phyloP scores from a whole-genome alignment of 225 moss, liverwort and hornwort species.

The Lunularia cruciata region DNA sequence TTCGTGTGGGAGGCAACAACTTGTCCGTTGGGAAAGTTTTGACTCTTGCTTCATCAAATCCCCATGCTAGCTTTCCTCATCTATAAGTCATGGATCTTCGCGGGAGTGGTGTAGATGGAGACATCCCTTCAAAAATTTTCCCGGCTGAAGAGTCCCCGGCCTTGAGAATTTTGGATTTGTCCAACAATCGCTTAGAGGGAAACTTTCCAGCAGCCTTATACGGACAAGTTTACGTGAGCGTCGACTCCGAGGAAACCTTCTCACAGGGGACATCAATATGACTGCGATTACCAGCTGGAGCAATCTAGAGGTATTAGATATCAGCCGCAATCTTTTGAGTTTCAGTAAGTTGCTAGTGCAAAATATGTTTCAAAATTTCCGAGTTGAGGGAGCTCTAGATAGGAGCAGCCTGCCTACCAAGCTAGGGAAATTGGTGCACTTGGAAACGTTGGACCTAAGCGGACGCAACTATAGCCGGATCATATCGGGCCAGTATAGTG shows the following conservation, averaged over 20 bases:
- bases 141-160: not conserved
- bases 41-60: not conserved
- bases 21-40: not conserved
- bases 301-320: not conserved
- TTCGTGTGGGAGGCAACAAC: constrained; percentile 2
- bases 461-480: not conserved
- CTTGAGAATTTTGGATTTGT: not conserved
- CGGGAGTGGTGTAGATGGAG: not conserved
- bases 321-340: not conserved
- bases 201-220: not conserved
- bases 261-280: not conserved
- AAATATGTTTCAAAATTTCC: not conserved
- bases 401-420: not conserved
- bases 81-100: constrained; percentile 7
- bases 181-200: not conserved
- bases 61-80: not conserved
- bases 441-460: not conserved
- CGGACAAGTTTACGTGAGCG: not conserved
- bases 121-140: not conserved
- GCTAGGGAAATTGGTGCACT: no score
- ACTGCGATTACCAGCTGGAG: not conserved
- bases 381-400: not conserved
- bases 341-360: not conserved
- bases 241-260: not conserved
- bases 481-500: not conserved